These are phyloP conservation scores for Arthrobotrys entomopaga DNA, from an alignment of 2,329 filamentous ascomycete species.

Conservation along the genomic window DNA sequence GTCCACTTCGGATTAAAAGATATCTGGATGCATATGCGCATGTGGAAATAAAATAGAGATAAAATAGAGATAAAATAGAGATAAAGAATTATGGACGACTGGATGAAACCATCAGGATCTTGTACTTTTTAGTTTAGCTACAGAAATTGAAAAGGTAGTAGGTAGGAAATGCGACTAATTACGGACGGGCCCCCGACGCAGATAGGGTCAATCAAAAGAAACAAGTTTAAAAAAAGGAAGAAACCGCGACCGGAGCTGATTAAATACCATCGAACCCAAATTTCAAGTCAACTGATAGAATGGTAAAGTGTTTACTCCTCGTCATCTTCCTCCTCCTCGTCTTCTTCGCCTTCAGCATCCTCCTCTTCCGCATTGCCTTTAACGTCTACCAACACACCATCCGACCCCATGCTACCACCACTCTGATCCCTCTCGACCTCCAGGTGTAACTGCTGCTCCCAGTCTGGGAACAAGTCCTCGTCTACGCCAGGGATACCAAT, in stretches of 20 bases:
- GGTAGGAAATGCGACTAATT: neutral
- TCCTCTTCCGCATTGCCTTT: conserved; percentile 62
- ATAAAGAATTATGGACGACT: too few relatives aligned
- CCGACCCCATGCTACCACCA: conserved; percentile 63
- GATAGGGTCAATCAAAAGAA: conserved; percentile 3
- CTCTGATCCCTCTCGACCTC: conserved; percentile 72
- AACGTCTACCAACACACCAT: conserved; percentile 62
- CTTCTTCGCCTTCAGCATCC: conserved; percentile 58
- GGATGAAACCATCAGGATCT: neutral
- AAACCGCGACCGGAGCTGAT: conserved; percentile 10
- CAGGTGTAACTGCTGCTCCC: conserved; percentile 86
- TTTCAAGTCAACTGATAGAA: neutral
- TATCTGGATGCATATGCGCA: too few relatives aligned
- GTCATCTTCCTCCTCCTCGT: conserved; percentile 54
- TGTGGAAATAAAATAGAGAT: too few relatives aligned
- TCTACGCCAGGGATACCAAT: conserved; percentile 84
- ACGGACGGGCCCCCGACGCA: neutral
- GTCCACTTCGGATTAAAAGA: too few relatives aligned
- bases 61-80: too few relatives aligned
- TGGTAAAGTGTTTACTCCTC: conserved; percentile 34
- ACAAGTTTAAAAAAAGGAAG: conserved; percentile 10
- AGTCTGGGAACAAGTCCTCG: conserved; percentile 92
- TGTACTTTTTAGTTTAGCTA: conserved; percentile 16
- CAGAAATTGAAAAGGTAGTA: neutral
- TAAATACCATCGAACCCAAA: conserved; percentile 32